A percentile compares a stretch with the other conserved stretches of the same genome.
Conservation (phyloP, 106 monocot genomes). For the Apostasia shenzhenica region DNA sequence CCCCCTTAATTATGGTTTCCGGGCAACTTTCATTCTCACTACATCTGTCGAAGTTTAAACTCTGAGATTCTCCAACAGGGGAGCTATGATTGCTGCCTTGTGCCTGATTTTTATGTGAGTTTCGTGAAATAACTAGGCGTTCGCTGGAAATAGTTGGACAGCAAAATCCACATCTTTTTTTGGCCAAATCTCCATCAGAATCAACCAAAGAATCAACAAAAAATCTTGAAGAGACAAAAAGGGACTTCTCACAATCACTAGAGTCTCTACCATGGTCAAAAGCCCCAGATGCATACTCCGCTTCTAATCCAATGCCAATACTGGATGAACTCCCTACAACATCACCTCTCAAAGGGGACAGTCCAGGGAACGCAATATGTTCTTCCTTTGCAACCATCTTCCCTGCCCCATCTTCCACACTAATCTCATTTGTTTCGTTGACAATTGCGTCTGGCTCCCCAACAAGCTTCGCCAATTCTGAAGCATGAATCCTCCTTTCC, state of each 20-base stretch:
- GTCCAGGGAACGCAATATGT: slow-evolving; percentile 16
- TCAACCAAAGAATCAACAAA: slow-evolving; percentile 6
- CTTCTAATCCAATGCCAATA: slow-evolving; percentile 17
- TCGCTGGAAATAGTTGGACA: neutral
- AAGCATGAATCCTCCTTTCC: slow-evolving; percentile 1
- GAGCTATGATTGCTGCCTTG: neutral
- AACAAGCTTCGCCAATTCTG: neutral
- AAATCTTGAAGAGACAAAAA: slow-evolving; percentile 16
- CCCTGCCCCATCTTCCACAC: neutral
- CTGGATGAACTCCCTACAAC: slow-evolving; percentile 1
- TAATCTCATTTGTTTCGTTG: slow-evolving; percentile 3
- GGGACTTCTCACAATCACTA: slow-evolving; percentile 7
- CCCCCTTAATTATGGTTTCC: neutral
- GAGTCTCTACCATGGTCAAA: slow-evolving; percentile 7
- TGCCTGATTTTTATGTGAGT: neutral
- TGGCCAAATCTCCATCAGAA: neutral
- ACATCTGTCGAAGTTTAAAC: neutral
- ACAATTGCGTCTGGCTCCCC: neutral
- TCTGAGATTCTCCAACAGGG: neutral
- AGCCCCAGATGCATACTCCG: neutral
- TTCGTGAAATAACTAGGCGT: neutral
- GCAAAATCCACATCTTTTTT: slow-evolving; percentile 3
- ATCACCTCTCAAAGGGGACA: slow-evolving; percentile 16
- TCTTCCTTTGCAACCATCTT: slow-evolving; percentile 10
- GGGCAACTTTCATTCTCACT: neutral